Conservation (phyloP, 2,329 filamentous ascomycete species). For the Nannizziopsis arthrosporioides region DNA sequence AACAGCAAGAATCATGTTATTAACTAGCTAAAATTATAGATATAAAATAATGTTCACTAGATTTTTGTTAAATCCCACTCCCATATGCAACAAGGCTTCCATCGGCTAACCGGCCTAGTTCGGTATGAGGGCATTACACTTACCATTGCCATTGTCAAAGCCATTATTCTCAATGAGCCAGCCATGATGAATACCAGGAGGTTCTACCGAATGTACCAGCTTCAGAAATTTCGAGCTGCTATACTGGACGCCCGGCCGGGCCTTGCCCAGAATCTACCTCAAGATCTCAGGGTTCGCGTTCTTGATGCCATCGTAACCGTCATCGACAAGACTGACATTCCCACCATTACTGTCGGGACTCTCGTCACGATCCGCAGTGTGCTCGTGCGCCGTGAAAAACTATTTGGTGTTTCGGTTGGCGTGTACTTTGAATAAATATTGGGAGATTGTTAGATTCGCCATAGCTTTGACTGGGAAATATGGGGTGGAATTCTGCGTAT, state of each 20-base stretch:
- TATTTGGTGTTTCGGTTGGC: background rate
- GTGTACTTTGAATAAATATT: too few species aligned
- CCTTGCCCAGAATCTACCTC: constrained; percentile 22
- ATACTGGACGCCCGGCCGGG: constrained; percentile 20
- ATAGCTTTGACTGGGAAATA: too few species aligned
- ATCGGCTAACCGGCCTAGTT: too few species aligned
- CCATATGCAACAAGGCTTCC: too few species aligned
- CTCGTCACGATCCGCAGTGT: constrained; percentile 14
- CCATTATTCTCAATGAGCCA: constrained; percentile 19
- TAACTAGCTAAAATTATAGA: too few species aligned
- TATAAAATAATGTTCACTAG: too few species aligned
- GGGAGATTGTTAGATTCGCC: too few species aligned
- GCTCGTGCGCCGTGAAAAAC: constrained; percentile 3
- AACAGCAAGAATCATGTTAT: too few species aligned
- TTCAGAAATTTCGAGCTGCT: background rate
- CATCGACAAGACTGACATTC: constrained; percentile 22
- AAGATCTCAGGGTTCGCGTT: constrained; percentile 19
- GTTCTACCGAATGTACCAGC: background rate
- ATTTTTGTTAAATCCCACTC: too few species aligned
- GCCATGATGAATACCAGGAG: background rate
- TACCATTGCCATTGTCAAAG: background rate
- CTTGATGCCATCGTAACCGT: constrained; percentile 22
- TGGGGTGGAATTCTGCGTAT: too few species aligned
- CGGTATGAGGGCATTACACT: background rate
- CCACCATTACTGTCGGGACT: constrained; percentile 19